Base-by-base conservation (phyloP, 495 filamentous ascomycete genomes). In the Trichoderma gamsii region DNA sequence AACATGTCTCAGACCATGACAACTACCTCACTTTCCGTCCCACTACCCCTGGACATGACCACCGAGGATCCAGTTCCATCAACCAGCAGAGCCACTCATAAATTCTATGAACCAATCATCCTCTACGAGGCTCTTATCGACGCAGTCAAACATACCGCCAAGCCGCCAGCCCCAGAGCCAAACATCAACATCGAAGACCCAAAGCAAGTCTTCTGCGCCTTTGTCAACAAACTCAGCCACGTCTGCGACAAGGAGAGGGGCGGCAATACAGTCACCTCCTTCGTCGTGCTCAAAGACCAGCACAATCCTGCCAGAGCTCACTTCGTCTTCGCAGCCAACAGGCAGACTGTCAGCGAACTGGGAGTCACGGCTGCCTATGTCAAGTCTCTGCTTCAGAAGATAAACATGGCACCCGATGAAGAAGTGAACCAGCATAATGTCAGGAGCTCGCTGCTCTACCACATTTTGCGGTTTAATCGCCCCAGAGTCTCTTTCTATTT, bases 191-290 rank as follows among this genome's bases (percentile, higher is more conserved):
- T 41, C 15, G 4, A 16, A 11, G 25, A 43, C 44, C 29, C 27
- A 3, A 29, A 49, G 12, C 43, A 49, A 41, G 4, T 49, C 1
- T 66, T 66, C 65, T 49, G 29, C 21, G 25, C 41, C 65, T 66
- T 51, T 2, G 23, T 66, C 65, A 66, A 66, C 41, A 66, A 66
- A n/a, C 65, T 66, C 8, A 18, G 21, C n/a, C n/a, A 49, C 13
- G 29, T 66, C 0, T 66, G 65, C 65, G 41, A 49, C 18, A 66
- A 4, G 9, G n/a, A 49, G 18, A 46, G n/a, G 35, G 41, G 41
- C 16, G 65, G 41, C 38, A n/a, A 25, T 11, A 49, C n/a, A 4
- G 65, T 66, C 38, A 66, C 65, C 13, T 66, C 65, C 4, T 49
- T 66, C 7, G 41, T 49, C 9, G 65, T 66, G 5, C 38, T 51